These are phyloP conservation scores for Sonneratia alba DNA, from an alignment of 345 rosid species.

Conservation along the genomic window DNA sequence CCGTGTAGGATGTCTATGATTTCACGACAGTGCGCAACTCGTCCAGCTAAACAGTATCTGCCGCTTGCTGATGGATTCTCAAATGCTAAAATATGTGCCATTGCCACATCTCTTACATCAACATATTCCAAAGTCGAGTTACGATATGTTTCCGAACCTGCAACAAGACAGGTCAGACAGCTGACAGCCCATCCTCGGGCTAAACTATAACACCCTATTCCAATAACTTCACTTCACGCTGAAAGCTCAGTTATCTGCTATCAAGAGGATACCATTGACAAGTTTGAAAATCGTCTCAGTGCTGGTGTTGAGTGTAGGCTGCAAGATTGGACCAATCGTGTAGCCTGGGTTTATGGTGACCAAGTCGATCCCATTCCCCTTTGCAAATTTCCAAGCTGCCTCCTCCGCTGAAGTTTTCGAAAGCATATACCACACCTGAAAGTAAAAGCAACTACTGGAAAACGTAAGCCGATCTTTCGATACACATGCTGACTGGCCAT, in stretches of 20 bases:
- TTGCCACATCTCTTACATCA: slow-evolving; percentile 20
- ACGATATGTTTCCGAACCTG: slow-evolving; percentile 13
- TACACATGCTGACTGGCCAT: too few species aligned
- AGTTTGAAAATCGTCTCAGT: neutral
- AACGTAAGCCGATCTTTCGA: too few species aligned
- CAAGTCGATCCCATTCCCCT: slow-evolving; percentile 10
- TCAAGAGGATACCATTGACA: slow-evolving; percentile 10
- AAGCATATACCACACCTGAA: slow-evolving; percentile 11
- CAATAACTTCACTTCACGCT: neutral
- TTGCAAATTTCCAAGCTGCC: slow-evolving; percentile 11
- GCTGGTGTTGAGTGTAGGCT: slow-evolving; percentile 7
- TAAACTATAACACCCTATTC: too few species aligned
- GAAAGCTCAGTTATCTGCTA: neutral
- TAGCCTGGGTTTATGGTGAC: slow-evolving; percentile 9
- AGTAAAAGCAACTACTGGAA: neutral
- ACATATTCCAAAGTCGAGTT: slow-evolving; percentile 6
- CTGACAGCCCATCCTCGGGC: too few species aligned
- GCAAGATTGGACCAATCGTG: slow-evolving; percentile 9
- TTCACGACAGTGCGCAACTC: slow-evolving; percentile 3
- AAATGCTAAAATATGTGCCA: slow-evolving; percentile 15
- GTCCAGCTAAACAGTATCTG: slow-evolving; percentile 10
- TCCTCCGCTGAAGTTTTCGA: slow-evolving; percentile 11
- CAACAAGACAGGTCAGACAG: neutral
- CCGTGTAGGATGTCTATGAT: slow-evolving; percentile 8
- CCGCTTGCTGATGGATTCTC: slow-evolving; percentile 14